Evolutionary conservation across 495 filamentous ascomycete genomes (phyloP), one percentile per base, ranked within the genome.

Genomic region (Hypoxylon subgilvum): DNA sequence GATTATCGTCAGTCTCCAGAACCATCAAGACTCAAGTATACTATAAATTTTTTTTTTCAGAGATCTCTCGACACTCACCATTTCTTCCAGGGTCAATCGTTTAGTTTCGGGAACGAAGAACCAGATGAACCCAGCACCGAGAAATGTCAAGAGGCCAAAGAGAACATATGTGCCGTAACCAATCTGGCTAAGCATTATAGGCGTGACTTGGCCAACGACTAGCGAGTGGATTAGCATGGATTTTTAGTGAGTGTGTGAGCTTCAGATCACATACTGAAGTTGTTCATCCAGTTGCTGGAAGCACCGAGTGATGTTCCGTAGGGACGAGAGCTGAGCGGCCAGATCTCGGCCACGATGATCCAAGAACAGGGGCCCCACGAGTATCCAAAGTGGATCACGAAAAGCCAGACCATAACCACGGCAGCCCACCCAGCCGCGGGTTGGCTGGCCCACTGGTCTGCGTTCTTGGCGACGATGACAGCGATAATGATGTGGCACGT

Each of bases 381-480:
- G 70, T 88, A 91, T 21, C 87, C 88, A 65, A 92, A 94, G 66
- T 90, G 86, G 34, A 90, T 74, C 62, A 91, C 87, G 64, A 90
- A 94, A 22, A 92, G 79, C 81, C 88, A 94, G 52, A 94, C 87
- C 79, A 92, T 90, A 52, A 76, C 84, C 13, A 91, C 86, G 5
- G 86, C 89, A 3, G 78, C 89, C 89, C 89, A 94, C 0, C 88
- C 90, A 5, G 86, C 87, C 0, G 82, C 82, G 14, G 72, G 66
- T 55, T 94, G 83, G 6, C 66, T 61, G 1, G 70, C 63, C 81
- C 88, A 86, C 25, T 76, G 69, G 56, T 84, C 51, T 4, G 85
- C 73, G 71, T 87, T 84, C 47, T 77, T 83, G 36, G 83, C 89
- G 9, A 89, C 78, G 63, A 93, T 86, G 55, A 83, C 79, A 30